A percentile compares a stretch with the other conserved stretches of the same genome.
These are phyloP conservation scores for Leucosporidium creatinivorum DNA, from an alignment of 768 basidiomycete species.

Conservation along the genomic window DNA sequence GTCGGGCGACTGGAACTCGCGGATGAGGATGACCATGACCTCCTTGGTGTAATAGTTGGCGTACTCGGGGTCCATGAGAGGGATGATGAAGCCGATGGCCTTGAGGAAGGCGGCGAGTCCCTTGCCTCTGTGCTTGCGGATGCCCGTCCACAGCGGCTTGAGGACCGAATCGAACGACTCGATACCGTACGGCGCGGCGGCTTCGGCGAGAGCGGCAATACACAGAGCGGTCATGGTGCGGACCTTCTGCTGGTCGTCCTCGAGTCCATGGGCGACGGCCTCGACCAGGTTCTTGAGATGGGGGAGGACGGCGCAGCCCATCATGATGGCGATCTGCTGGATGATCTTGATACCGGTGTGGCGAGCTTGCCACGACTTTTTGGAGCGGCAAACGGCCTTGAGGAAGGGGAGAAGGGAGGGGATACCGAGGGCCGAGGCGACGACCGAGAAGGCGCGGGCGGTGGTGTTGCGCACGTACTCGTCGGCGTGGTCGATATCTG, in stretches of 20 bases:
- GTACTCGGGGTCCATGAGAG: conserved; percentile 99
- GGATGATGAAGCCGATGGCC: conserved; percentile 98
- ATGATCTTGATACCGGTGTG: conserved; percentile 99
- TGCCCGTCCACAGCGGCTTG: conserved; percentile 88
- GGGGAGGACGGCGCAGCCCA: conserved; percentile 96
- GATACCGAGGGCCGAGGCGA: conserved; percentile 95
- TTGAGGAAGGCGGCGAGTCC: conserved; percentile 91
- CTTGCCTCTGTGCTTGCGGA: conserved; percentile 89
- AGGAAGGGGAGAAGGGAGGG: conserved; percentile 96
- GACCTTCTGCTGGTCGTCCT: conserved; percentile 94
- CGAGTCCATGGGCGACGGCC: conserved; percentile 84
- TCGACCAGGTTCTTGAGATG: conserved; percentile 94
- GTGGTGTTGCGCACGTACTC: conserved; percentile 99
- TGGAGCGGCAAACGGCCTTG: conserved; percentile 94
- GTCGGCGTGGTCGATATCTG: conserved; percentile 95
- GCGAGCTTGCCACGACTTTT: conserved; percentile 99
- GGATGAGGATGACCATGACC: conserved; percentile 90
- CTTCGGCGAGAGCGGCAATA: conserved; percentile 89
- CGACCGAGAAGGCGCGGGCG: conserved; percentile 93
- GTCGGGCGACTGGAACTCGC: conserved; percentile 97
- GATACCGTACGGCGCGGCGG: conserved; percentile 96
- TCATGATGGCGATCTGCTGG: conserved; percentile 99
- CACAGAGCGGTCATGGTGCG: conserved; percentile 90
- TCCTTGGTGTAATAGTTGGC: conserved; percentile 99
- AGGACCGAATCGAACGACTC: conserved; percentile 98